Evolutionary conservation across 805 yeast genomes (phyloP), one percentile per base, ranked within the genome.

Genomic region (Hanseniaspora lindneri): DNA sequence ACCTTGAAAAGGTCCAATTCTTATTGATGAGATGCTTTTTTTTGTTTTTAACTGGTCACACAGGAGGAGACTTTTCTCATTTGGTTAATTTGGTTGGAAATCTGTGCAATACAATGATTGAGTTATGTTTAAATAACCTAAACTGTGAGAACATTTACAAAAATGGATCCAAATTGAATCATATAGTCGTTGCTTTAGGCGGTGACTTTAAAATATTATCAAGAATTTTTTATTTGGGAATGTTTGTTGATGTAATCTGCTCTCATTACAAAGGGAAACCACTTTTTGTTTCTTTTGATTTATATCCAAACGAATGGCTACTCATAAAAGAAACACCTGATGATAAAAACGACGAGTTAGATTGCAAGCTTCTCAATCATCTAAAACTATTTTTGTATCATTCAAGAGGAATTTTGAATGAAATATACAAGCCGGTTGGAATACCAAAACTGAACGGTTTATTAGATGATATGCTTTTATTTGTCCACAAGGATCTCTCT

Each of bases 1-100:
- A 52, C 36, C 27, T 61, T 6, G 66, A 64, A 42, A 55, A 58
- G 23, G 55, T 59, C 1, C 66, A 62, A 44, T 56, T 55, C 35
- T 41, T 61, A 8, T 32, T 62, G 17, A 44, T 62, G n/a, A 43
- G 57, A 23, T 50, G 51, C 39, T 40, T 62, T 21, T 41, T 41
- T 25, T 32, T 39, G 6, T 34, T 48, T 35, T 14, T 36, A 16
- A 36, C 40, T 27, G 50, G 53, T 3, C 40, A 41, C 27, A 47
- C 54, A n/a, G 61, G 58, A 10, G 58, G 58, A 20, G 66, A 63
- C 39, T 50, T 54, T 24, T 47, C 64, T 1, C 57, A 58, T 44
- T 20, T 56, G 8, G 41, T 54, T 10, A 41, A 44, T 6, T 9
- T 60, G 14, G 43, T 53, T 2, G 49, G 53, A 10, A 35, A 41